Base-by-base conservation (phyloP, 1,284 basidiomycete genomes). In the Ustilago xerochloae region DNA sequence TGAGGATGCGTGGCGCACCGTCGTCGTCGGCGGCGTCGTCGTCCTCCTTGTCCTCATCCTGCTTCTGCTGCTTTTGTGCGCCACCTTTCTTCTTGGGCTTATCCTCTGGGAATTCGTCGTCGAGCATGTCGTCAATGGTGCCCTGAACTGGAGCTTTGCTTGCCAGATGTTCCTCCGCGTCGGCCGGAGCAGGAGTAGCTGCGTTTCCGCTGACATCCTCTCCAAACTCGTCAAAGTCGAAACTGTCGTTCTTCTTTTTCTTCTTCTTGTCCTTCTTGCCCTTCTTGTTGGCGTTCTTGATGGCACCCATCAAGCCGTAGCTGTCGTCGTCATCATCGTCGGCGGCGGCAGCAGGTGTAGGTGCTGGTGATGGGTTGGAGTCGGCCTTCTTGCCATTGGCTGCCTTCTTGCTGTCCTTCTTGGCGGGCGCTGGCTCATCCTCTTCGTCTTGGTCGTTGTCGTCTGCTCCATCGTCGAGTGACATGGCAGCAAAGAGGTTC, bases 181-280 rank as follows among this genome's bases (percentile, higher is more conserved):
- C 64, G 16, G 47, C 61, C 1, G 62, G 28, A 6, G 61, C 58
- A 24, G 51, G 49, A 45, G 63, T 51, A 26, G 52, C 52, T 22
- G 75, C 65, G 36, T 76, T 77, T 12, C 73, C 74, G 47, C 75
- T 69, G 36, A 80, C 67, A 30, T 82, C 80, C 48, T 80, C 75
- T 30, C 58, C 81, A 6, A 78, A 69, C 52, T 81, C 78, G 51
- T 79, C 81, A 58, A 78, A 81, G 38, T 78, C 77, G 29, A 81
- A 78, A 36, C 79, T 72, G 63, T 81, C 81, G 50, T 79, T 73
- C 60, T 79, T 81, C 49, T 75, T 71, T 32, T 71, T 77, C 32
- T 79, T 80, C 71, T 77, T 73, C 55, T 75, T 70, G 52, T 75
- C 63, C 66, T 81, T 82, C 55, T 81, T 79, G 41, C 73, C 73